phyloP scores from a whole-genome alignment of 345 rosid genomes.

The Adansonia digitata region DNA sequence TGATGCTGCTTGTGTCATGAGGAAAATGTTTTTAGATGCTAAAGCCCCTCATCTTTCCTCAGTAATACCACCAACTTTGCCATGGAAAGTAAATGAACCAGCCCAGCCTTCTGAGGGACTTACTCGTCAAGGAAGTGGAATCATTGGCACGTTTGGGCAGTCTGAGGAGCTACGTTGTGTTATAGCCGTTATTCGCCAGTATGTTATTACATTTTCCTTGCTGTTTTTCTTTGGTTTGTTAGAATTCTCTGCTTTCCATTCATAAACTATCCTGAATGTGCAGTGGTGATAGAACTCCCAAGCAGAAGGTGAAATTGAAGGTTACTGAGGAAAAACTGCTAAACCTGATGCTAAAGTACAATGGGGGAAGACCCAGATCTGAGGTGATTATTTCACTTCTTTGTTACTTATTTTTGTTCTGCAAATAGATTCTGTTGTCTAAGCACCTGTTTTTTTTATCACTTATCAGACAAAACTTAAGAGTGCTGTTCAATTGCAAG shows the following conservation, averaged over 20 bases:
- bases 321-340: slow-evolving; percentile 95
- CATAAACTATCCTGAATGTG: slow-evolving; percentile 14
- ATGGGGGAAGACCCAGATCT: slow-evolving; percentile 88
- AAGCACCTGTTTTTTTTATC: slow-evolving; percentile 2
- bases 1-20: slow-evolving; percentile 93
- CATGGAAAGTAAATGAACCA: slow-evolving; percentile 91
- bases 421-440: slow-evolving; percentile 1
- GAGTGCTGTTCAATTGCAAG: slow-evolving; percentile 96
- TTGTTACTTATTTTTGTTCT: background rate
- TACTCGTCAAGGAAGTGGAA: slow-evolving; percentile 97
- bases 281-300: slow-evolving; percentile 99
- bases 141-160: slow-evolving; percentile 88
- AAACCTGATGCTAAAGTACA: slow-evolving; percentile 93
- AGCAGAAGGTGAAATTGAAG: slow-evolving; percentile 97
- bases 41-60: slow-evolving; percentile 99
- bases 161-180: slow-evolving; percentile 98
- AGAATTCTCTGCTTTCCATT: background rate
- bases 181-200: slow-evolving; percentile 94
- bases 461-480: slow-evolving; percentile 87
- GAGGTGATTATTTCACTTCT: slow-evolving; percentile 47
- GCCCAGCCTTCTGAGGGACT: slow-evolving; percentile 74
- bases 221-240: background rate
- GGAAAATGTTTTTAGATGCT: slow-evolving; percentile 96
- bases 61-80: slow-evolving; percentile 79
- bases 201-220: slow-evolving; percentile 28